Evolutionary conservation across 441 rosid species (phyloP).

Genomic region (Gossypium laxum): DNA sequence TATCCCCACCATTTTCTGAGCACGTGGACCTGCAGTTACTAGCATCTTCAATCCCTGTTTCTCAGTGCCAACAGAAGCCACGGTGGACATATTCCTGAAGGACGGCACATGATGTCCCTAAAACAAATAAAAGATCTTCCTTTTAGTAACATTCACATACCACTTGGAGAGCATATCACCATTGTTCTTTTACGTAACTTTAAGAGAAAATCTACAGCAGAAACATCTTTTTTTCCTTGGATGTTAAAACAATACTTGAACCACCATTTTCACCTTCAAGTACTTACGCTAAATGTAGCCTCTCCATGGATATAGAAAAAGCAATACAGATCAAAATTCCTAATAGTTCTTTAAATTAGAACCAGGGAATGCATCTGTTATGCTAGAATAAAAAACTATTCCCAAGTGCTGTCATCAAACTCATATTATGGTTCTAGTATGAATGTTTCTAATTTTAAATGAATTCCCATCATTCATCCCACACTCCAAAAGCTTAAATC

Average conservation of each 20-base stretch:
- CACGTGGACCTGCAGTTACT: conserved; percentile 67
- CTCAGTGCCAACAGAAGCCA: conserved; percentile 35
- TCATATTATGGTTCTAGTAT: background rate
- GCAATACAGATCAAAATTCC: background rate
- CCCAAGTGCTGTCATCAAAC: background rate
- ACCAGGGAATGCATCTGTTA: background rate
- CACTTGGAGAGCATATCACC: background rate
- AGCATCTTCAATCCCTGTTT: conserved; percentile 61
- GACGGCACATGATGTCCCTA: conserved; percentile 41
- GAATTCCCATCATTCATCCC: background rate
- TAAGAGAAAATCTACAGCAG: background rate
- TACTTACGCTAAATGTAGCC: background rate
- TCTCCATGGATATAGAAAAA: background rate
- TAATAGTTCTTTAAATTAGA: background rate
- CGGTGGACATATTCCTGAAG: conserved; percentile 43
- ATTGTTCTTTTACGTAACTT: background rate
- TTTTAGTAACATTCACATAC: background rate
- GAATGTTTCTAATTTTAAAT: background rate
- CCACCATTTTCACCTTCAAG: background rate
- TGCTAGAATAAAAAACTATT: background rate
- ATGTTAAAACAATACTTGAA: background rate
- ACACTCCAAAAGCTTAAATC: background rate
- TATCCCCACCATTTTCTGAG: conserved; percentile 74
- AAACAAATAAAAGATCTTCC: conserved; percentile 5
- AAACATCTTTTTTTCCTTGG: background rate